Evolutionary conservation across 1,284 basidiomycete genomes (phyloP), one percentile per base, ranked within the genome.

Genomic region (Thecaphora frezii): DNA sequence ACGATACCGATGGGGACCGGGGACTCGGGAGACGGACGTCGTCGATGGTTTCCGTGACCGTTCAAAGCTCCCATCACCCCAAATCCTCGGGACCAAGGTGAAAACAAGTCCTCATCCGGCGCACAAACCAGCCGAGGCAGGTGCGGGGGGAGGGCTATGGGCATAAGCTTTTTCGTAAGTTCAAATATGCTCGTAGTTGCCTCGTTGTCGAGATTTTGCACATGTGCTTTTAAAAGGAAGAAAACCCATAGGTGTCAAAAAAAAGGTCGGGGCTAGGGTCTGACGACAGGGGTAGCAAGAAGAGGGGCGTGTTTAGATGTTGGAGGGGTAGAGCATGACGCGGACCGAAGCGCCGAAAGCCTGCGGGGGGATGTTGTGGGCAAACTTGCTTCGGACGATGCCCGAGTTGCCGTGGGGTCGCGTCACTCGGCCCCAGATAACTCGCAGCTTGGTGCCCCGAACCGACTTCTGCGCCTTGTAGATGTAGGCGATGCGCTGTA

Each of bases 351-450:
- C 93, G 82, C 94, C 93, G 82, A 98, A 97, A 61, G 90, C 87
- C 79, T 89, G 89, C 67, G 96, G 90, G 73, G 96, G 94, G 76
- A 98, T 89, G 87, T 98, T 98, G 79, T 87, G 86, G 73, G 85
- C 85, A 88, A 98, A 98, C 86, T 97, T 97, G 83, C 89, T 88
- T 83, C 94, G 94, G 79, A 97, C 94, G 76, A 93, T 92, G 80
- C 94, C 96, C 70, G 88, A 90, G 84, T 88, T 90, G 73, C 94
- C 78, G 71, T 67, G 80, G 54, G 66, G 55, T 53, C 74, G 79
- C 50, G 77, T 76, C 68, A 74, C 71, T 38, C 59, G 91, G 88
- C 93, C 93, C 92, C 93, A 97, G 84, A 97, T 93, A 69, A 97
- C 91, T 73, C 93, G 89, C 80, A 96, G 85, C 82, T 92, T 92